Conservation (phyloP, 1,284 basidiomycete genomes). For the Filobasidium uniguttulatum region DNA sequence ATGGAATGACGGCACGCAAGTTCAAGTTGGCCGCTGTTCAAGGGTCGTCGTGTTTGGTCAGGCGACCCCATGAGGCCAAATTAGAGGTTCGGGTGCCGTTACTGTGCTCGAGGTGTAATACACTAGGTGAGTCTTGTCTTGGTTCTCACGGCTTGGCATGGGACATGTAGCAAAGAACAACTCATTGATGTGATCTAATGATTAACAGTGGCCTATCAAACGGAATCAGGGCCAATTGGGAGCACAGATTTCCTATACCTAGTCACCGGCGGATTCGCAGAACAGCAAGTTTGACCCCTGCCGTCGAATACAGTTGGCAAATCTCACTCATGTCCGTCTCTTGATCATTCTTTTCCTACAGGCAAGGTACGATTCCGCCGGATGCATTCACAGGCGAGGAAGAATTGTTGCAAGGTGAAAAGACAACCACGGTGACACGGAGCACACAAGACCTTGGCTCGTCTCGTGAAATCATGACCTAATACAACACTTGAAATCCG, state of each 20-base stretch:
- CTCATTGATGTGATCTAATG: not conserved
- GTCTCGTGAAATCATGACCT: too few species aligned
- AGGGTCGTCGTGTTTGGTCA: constrained; percentile 29
- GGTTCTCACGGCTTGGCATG: too few species aligned
- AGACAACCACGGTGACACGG: too few species aligned
- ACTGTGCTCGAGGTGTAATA: constrained; percentile 31
- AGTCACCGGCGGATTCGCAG: constrained; percentile 33
- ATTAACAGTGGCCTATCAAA: constrained; percentile 33
- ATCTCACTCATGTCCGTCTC: not conserved
- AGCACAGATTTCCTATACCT: constrained; percentile 32
- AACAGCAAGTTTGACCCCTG: constrained; percentile 22
- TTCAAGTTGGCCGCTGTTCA: constrained; percentile 36
- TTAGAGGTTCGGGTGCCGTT: constrained; percentile 32
- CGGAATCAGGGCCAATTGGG: constrained; percentile 28
- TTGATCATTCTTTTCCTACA: constrained; percentile 4
- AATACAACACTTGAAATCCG: too few species aligned
- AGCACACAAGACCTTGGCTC: too few species aligned
- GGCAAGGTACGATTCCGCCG: constrained; percentile 34
- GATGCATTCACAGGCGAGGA: constrained; percentile 37
- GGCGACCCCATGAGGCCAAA: constrained; percentile 13
- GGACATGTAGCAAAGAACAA: not conserved
- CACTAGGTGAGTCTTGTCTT: constrained; percentile 22
- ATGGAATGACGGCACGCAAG: constrained; percentile 30
- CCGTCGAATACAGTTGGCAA: not conserved
- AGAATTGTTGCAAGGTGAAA: not conserved